phyloP scores from a whole-genome alignment of 2,329 filamentous ascomycete genomes.

The Oidium heveae region DNA sequence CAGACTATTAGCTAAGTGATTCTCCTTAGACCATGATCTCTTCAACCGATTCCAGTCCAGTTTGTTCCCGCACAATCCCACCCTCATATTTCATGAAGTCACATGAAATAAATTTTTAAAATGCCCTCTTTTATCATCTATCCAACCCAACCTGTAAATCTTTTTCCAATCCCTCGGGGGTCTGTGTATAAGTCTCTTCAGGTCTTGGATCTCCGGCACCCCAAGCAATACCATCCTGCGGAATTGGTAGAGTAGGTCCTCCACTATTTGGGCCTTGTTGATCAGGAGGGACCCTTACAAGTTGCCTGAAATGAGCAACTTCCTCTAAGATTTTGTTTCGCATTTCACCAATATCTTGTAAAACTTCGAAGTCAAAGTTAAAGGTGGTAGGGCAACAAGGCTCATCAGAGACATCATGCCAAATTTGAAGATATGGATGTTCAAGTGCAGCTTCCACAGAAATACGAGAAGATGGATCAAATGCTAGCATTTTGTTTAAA shows the following conservation, averaged over 20 bases:
- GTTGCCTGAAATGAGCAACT: conserved; percentile 57
- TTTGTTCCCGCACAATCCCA: too few species aligned
- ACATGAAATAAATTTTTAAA: too few species aligned
- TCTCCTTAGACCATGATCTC: too few species aligned
- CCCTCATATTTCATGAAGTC: too few species aligned
- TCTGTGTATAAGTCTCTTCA: conserved; percentile 13
- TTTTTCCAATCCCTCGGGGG: conserved; percentile 13
- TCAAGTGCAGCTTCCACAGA: conserved; percentile 86
- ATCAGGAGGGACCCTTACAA: conserved; percentile 14
- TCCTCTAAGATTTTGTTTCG: conserved; percentile 94
- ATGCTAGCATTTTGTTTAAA: conserved; percentile 89
- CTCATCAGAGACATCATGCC: conserved; percentile 95
- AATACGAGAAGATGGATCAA: conserved; percentile 83
- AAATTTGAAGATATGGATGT: conserved; percentile 82
- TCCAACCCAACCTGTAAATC: conserved; percentile 15
- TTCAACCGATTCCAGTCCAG: too few species aligned
- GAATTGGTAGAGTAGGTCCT: conserved; percentile 13
- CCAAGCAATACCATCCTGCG: conserved; percentile 13
- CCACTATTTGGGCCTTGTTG: conserved; percentile 9
- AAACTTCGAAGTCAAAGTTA: conserved; percentile 95
- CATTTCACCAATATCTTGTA: conserved; percentile 88
- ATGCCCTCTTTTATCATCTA: background rate
- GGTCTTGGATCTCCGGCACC: conserved; percentile 14
- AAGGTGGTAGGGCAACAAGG: conserved; percentile 82
- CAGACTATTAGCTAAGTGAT: too few species aligned